Base-by-base conservation (phyloP, 331 rosid genomes). In the Rhamnella rubrinervis region DNA sequence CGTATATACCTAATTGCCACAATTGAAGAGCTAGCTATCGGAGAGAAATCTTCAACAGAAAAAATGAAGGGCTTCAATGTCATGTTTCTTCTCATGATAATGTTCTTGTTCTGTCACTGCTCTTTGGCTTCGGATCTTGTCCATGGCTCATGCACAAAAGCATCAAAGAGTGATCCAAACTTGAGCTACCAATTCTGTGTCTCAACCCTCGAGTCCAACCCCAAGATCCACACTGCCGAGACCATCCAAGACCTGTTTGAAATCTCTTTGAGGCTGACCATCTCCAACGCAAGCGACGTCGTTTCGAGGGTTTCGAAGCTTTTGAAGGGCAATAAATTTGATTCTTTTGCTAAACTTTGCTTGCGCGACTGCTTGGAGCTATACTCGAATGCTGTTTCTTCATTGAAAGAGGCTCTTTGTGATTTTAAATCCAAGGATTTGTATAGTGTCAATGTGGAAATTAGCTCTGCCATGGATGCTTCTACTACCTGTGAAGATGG, bases 401-500 rank as follows among this genome's bases (percentile, higher is more conserved):
- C 53, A 14, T 35, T 91, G 38, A 57, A 76, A n/a, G 76, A 77
- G 4, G 87, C 87, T 15, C 7, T 61, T 55, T 28, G 0, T n/a
- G 92, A 86, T 51, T 44, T 90, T 28, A 47, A 59, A 67, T 71
- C 75, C 9, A 73, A 52, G 75, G 87, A 88, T 63, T 88, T 78
- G 20, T 66, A 38, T 6, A 77, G 23, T 5, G 83, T 75, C 9
- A 76, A 76, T 12, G 17, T 55, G 12, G 28, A 68, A 55, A 14
- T 68, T 13, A 83, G 92, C 28, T 68, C 92, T 40, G 80, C 90
- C 53, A 15, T 86, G 88, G 92, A 84, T 71, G 71, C 71, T 26
- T 63, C 96, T 1, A 46, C 46, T 40, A 83, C 85, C 0, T 85
- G 92, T 74, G 89, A 87, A 66, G 91, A 89, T 52, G 89, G 85